Percentiles rank a stretch among this genome's conserved stretches.
Conservation (phyloP, 352 stramenopile genomes). For the Pythium myriotylum region DNA sequence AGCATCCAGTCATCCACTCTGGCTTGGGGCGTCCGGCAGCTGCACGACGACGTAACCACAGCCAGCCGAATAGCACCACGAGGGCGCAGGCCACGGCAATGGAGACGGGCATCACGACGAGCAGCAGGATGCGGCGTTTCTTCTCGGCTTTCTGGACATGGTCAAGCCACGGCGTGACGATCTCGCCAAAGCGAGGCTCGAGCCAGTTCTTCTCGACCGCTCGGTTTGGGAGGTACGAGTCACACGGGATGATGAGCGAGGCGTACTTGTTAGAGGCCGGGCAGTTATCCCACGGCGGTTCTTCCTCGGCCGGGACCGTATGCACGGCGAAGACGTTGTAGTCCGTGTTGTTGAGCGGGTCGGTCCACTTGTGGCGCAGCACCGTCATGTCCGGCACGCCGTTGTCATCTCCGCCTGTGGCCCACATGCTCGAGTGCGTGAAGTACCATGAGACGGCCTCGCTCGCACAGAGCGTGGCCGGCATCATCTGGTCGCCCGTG, state of each 20-base stretch:
- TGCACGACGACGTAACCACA: conserved; percentile 27
- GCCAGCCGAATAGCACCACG: conserved; percentile 22
- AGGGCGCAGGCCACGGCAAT: conserved; percentile 24
- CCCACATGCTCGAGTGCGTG: conserved; percentile 26
- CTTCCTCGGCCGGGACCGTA: conserved; percentile 13
- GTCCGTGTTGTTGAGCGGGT: conserved; percentile 14
- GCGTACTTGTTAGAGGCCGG: conserved; percentile 9
- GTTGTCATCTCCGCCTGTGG: conserved; percentile 18
- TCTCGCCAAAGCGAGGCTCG: conserved; percentile 27
- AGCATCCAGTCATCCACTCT: conserved; percentile 2
- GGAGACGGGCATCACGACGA: conserved; percentile 36
- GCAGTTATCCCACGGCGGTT: conserved; percentile 28
- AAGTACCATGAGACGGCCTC: neutral
- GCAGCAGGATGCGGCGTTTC: conserved; percentile 28
- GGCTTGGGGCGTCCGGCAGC: neutral
- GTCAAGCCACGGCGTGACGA: conserved; percentile 41
- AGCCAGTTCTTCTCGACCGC: conserved; percentile 30
- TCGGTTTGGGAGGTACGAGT: conserved; percentile 10
- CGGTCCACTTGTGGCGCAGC: conserved; percentile 27
- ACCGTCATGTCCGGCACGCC: conserved; percentile 26
- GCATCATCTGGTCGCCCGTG: conserved; percentile 25
- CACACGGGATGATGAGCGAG: conserved; percentile 40
- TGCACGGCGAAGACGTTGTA: conserved; percentile 33
- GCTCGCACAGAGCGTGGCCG: conserved; percentile 19
- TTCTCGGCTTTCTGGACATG: conserved; percentile 22